Percentiles rank a stretch among this genome's conserved stretches.
These are phyloP conservation scores for Kewa caespitosa DNA, from an alignment of 179 eudicot genomes.

Conservation along the genomic window DNA sequence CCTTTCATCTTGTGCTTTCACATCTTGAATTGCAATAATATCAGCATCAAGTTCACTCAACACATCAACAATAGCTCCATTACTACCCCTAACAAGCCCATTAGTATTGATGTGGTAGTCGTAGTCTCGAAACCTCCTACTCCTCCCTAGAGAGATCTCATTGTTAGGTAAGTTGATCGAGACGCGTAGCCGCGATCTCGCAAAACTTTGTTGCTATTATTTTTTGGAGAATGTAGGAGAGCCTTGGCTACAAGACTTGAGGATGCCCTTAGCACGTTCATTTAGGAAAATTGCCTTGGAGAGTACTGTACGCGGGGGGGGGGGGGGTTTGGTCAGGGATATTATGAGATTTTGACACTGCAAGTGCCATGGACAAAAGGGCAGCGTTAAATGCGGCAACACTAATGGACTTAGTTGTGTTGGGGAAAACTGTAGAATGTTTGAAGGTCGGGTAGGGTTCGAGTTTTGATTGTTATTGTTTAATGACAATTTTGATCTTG, in stretches of 20 bases:
- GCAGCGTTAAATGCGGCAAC: conserved; percentile 89
- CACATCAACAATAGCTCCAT: conserved; percentile 57
- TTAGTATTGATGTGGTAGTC: background rate
- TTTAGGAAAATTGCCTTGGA: conserved; percentile 12
- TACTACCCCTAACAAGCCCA: conserved; percentile 16
- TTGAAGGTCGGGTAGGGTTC: too few relatives aligned
- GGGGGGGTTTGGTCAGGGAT: too few relatives aligned
- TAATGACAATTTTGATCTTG: too few relatives aligned
- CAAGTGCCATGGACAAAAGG: conserved; percentile 90
- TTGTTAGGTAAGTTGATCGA: conserved; percentile 85
- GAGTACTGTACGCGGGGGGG: background rate
- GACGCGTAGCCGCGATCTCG: conserved; percentile 64
- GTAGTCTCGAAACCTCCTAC: conserved; percentile 27
- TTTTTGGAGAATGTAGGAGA: conserved; percentile 8
- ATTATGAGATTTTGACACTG: conserved; percentile 36
- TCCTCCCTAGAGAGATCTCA: conserved; percentile 69
- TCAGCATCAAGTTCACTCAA: conserved; percentile 74
- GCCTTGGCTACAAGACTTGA: conserved; percentile 53
- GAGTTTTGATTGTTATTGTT: too few relatives aligned
- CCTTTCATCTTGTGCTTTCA: conserved; percentile 83
- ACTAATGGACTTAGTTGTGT: conserved; percentile 35
- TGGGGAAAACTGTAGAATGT: conserved; percentile 53
- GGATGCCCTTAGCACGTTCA: conserved; percentile 64
- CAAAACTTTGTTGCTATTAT: conserved; percentile 54
- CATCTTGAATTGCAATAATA: conserved; percentile 77